These are phyloP conservation scores for Wallacemonas sp. DNA, from an alignment of 208 protist species.

Conservation along the genomic window DNA sequence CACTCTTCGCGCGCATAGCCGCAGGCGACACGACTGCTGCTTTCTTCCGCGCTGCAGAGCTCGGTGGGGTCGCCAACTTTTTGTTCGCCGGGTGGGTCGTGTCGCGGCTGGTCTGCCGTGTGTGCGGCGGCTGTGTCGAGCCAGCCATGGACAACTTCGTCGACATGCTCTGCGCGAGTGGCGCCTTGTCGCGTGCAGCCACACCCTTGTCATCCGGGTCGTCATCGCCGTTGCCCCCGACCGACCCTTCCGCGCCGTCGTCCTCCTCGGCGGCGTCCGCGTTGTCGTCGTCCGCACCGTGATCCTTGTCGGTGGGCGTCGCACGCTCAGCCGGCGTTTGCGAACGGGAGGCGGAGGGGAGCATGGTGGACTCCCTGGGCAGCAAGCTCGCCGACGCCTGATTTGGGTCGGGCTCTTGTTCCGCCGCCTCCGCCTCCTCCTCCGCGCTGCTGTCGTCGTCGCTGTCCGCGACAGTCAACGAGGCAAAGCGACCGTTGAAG, in stretches of 20 bases:
- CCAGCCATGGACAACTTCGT: not conserved
- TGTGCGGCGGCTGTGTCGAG: slow-evolving; percentile 13
- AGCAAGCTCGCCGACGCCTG: not conserved
- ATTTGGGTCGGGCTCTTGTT: not conserved
- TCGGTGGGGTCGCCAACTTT: not conserved
- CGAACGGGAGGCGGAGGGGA: not conserved
- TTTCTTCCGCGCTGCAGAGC: too few relatives aligned
- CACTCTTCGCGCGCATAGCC: too few relatives aligned
- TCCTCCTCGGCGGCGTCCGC: not conserved
- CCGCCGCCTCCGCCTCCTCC: not conserved
- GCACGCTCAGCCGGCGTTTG: slow-evolving; percentile 2
- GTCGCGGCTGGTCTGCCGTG: slow-evolving; percentile 4
- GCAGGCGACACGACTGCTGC: too few relatives aligned
- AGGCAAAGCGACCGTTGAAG: slow-evolving; percentile 20
- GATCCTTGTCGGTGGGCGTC: not conserved
- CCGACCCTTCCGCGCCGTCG: not conserved
- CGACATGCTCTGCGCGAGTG: not conserved
- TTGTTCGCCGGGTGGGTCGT: not conserved
- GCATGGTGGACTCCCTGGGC: too few relatives aligned
- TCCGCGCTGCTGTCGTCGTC: slow-evolving; percentile 29
- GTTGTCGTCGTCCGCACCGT: not conserved
- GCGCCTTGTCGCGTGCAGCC: not conserved
- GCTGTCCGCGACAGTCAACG: slow-evolving; percentile 26
- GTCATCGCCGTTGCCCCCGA: not conserved
- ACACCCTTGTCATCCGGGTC: too few relatives aligned